Percentiles rank a stretch among this genome's conserved stretches.
phyloP scores from a whole-genome alignment of 2,329 filamentous ascomycete genomes.

The Chaetomium sp. region DNA sequence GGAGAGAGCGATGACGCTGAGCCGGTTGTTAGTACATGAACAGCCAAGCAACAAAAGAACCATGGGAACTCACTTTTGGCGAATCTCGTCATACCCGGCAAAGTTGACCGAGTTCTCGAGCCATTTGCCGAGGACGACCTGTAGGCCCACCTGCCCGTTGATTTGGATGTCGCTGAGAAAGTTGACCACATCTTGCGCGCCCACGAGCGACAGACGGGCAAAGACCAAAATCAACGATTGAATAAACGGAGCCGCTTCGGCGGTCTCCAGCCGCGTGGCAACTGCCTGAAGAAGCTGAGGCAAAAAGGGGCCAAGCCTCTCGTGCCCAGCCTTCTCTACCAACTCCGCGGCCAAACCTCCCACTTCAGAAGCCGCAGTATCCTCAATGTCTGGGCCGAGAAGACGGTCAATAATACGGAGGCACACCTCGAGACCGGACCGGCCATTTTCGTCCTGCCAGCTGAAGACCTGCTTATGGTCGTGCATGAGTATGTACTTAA shows the following conservation, averaged over 20 bases:
- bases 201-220: slow-evolving; percentile 77
- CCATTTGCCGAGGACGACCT: slow-evolving; percentile 90
- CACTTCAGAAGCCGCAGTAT: slow-evolving; percentile 92
- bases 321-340: slow-evolving; percentile 89
- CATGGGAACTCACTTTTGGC: slow-evolving; percentile 68
- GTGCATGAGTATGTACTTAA: slow-evolving; percentile 84
- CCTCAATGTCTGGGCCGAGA: slow-evolving; percentile 75
- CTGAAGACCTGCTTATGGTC: slow-evolving; percentile 84
- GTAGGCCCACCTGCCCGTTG: slow-evolving; percentile 70
- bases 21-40: slow-evolving; percentile 26
- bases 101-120: slow-evolving; percentile 95
- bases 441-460: slow-evolving; percentile 75
- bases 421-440: slow-evolving; percentile 80
- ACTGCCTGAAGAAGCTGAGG: slow-evolving; percentile 85
- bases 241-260: slow-evolving; percentile 81
- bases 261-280: slow-evolving; percentile 73
- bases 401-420: slow-evolving; percentile 89
- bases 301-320: slow-evolving; percentile 83
- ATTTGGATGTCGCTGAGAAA: slow-evolving; percentile 85
- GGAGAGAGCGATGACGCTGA: slow-evolving; percentile 81
- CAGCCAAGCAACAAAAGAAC: not conserved
- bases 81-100: slow-evolving; percentile 95
- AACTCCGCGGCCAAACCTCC: slow-evolving; percentile 89
- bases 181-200: slow-evolving; percentile 81
- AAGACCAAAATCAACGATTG: slow-evolving; percentile 95